Evolutionary conservation across 2,329 filamentous ascomycete species (phyloP).

Genomic region (Coniosporium tulheliwenetii): DNA sequence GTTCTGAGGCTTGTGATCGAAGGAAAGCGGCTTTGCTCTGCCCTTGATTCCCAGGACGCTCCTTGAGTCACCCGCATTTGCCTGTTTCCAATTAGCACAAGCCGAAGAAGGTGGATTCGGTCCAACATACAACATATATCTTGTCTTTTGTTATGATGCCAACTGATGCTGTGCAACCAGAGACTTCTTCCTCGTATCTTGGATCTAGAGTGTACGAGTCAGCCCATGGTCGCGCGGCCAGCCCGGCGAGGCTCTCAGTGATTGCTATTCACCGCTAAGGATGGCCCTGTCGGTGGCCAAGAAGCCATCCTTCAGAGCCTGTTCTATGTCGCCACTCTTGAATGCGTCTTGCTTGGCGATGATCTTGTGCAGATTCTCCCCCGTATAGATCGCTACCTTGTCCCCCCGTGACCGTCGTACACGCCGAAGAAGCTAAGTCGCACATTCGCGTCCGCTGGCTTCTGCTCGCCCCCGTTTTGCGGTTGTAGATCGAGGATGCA

Average conservation of each 20-base stretch:
- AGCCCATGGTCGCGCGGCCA: slow-evolving; percentile 2
- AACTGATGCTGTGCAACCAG: slow-evolving; percentile 91
- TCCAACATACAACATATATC: slow-evolving; percentile 73
- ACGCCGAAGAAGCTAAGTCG: slow-evolving; percentile 93
- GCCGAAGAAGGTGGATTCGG: slow-evolving; percentile 3
- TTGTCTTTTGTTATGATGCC: slow-evolving; percentile 78
- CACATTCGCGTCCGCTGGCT: slow-evolving; percentile 47
- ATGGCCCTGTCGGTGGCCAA: slow-evolving; percentile 92
- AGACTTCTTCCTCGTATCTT: slow-evolving; percentile 94
- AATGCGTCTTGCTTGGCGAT: slow-evolving; percentile 90
- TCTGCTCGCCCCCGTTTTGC: slow-evolving; percentile 34
- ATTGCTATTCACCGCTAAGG: slow-evolving; percentile 54
- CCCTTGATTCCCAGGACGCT: slow-evolving; percentile 93
- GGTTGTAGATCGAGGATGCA: slow-evolving; percentile 74
- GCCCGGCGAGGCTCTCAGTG: background rate
- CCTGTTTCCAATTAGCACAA: slow-evolving; percentile 35
- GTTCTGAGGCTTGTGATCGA: slow-evolving; percentile 97
- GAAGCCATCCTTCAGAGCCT: slow-evolving; percentile 94
- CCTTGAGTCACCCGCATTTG: slow-evolving; percentile 92
- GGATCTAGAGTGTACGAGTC: slow-evolving; percentile 47
- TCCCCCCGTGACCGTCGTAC: slow-evolving; percentile 94
- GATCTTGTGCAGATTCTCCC: slow-evolving; percentile 86
- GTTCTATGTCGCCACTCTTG: slow-evolving; percentile 78
- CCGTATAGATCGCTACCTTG: slow-evolving; percentile 86
- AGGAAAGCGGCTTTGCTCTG: slow-evolving; percentile 92